A percentile compares a stretch with the other conserved stretches of the same genome.
These are phyloP conservation scores for Elsinoe fawcettii DNA, from an alignment of 2,329 filamentous ascomycete genomes.

Conservation along the genomic window DNA sequence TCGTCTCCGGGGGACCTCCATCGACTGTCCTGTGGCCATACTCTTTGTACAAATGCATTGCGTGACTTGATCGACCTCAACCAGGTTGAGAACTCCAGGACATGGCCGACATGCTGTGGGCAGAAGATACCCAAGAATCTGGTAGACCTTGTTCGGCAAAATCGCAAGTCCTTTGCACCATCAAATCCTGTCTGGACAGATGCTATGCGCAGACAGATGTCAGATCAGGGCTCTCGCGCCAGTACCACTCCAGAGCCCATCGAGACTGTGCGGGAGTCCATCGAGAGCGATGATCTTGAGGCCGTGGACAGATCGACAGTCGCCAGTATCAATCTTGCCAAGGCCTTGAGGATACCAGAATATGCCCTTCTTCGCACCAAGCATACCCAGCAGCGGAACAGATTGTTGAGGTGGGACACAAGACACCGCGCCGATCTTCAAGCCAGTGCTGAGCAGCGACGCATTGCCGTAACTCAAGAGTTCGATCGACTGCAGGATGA, in stretches of 20 bases:
- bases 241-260: slow-evolving; percentile 16
- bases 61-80: slow-evolving; percentile 32
- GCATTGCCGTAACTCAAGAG: slow-evolving; percentile 4
- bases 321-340: slow-evolving; percentile 19
- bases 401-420: slow-evolving; percentile 24
- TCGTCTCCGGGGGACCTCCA: slow-evolving; percentile 24
- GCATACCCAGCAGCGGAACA: slow-evolving; percentile 27
- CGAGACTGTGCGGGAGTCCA: slow-evolving; percentile 1
- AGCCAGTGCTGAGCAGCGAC: slow-evolving; percentile 3
- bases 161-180: background rate
- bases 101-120: slow-evolving; percentile 35
- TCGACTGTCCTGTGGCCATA: slow-evolving; percentile 29
- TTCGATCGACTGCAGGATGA: slow-evolving; percentile 17
- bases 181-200: slow-evolving; percentile 33
- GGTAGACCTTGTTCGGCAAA: slow-evolving; percentile 28
- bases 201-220: slow-evolving; percentile 27
- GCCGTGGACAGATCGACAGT: slow-evolving; percentile 3
- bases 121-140: slow-evolving; percentile 33
- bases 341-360: slow-evolving; percentile 22
- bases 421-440: slow-evolving; percentile 22
- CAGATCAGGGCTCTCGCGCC: slow-evolving; percentile 26
- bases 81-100: slow-evolving; percentile 25
- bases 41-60: slow-evolving; percentile 28
- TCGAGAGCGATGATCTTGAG: background rate
- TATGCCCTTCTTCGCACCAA: slow-evolving; percentile 23